phyloP scores from a whole-genome alignment of 257 asterid genomes.

The Plantago major region DNA sequence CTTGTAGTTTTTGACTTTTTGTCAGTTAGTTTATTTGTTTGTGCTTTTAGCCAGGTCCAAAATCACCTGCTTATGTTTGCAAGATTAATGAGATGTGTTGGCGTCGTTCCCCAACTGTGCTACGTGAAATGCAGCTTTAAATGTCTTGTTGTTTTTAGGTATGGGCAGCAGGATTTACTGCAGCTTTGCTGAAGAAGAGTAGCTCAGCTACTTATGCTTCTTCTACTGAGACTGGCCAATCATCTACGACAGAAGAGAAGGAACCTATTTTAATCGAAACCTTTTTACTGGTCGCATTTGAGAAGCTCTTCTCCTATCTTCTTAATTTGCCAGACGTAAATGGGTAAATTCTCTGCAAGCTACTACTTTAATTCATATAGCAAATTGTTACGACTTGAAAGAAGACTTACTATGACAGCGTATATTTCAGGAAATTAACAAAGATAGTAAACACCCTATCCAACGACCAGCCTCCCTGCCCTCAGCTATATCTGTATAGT shows the following conservation, averaged over 20 bases:
- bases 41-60: too few species aligned
- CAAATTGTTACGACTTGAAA: background rate
- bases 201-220: conserved; percentile 56
- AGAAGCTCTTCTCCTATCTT: conserved; percentile 60
- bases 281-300: conserved; percentile 48
- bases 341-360: conserved; percentile 37
- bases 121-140: conserved; percentile 8
- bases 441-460: conserved; percentile 39
- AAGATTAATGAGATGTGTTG: background rate
- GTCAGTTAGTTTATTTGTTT: too few species aligned
- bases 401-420: background rate
- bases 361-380: background rate
- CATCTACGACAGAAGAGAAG: conserved; percentile 34
- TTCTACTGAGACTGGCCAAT: conserved; percentile 28
- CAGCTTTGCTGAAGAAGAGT: conserved; percentile 70
- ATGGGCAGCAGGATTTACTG: conserved; percentile 95
- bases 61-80: too few species aligned
- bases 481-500: conserved; percentile 82
- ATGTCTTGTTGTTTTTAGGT: conserved; percentile 42
- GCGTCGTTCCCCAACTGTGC: conserved; percentile 8
- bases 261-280: conserved; percentile 43
- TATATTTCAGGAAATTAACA: conserved; percentile 52
- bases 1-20: too few species aligned
- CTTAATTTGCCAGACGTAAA: conserved; percentile 58
- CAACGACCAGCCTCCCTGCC: conserved; percentile 64